Percentiles rank a stretch among this genome's conserved stretches.
These are phyloP conservation scores for Dipteronia sinensis DNA, from an alignment of 345 rosid genomes.

Conservation along the genomic window DNA sequence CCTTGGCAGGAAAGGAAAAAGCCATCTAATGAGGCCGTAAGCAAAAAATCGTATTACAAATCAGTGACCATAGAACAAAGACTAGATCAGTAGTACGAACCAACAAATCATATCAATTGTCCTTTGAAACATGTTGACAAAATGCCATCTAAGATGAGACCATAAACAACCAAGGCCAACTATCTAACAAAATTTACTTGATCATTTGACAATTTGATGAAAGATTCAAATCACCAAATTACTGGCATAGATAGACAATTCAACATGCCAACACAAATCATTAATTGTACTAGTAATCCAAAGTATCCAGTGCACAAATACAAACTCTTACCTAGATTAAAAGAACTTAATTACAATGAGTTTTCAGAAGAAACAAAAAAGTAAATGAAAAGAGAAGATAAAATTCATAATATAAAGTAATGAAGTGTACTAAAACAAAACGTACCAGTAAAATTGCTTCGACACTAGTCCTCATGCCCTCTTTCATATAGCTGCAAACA, in stretches of 20 bases:
- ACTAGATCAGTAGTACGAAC: background rate
- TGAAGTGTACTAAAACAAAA: conserved; percentile 17
- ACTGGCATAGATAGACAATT: background rate
- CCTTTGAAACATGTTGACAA: background rate
- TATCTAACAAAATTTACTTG: background rate
- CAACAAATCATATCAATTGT: background rate
- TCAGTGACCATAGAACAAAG: background rate
- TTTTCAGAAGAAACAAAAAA: too few relatives aligned
- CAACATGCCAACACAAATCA: background rate
- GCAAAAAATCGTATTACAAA: background rate
- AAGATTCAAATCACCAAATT: background rate
- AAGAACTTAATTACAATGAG: background rate
- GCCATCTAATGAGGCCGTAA: background rate
- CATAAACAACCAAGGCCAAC: background rate
- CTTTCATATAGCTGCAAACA: conserved; percentile 80
- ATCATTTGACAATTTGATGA: background rate
- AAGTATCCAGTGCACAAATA: background rate
- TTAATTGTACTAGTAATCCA: background rate
- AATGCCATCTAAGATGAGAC: background rate
- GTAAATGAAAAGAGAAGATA: background rate
- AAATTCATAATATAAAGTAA: background rate
- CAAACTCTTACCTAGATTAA: background rate
- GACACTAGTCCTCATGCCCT: conserved; percentile 96
- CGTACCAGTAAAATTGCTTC: conserved; percentile 92
- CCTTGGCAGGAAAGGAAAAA: background rate